A percentile compares a stretch with the other conserved stretches of the same genome.
These are phyloP conservation scores for Hymenoscyphus albidus DNA, from an alignment of 2,329 filamentous ascomycete species.

Conservation along the genomic window DNA sequence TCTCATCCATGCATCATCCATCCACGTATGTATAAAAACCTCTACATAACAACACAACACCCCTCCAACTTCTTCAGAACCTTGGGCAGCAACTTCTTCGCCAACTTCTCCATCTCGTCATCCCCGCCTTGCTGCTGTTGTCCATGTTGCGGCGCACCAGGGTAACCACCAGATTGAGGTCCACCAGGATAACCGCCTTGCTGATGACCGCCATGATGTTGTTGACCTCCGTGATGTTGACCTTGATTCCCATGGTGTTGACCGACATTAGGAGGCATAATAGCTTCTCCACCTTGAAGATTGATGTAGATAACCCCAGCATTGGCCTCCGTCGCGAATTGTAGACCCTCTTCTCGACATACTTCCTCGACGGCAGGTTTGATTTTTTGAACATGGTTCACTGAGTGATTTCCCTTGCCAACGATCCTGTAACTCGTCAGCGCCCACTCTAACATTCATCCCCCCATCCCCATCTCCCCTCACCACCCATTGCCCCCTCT, in stretches of 20 bases:
- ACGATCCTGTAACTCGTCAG: conserved; percentile 63
- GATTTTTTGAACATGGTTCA: conserved; percentile 81
- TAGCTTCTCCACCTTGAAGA: conserved; percentile 66
- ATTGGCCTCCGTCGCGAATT: conserved; percentile 84
- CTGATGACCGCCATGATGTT: conserved; percentile 45
- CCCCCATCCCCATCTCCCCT: no score
- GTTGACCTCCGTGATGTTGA: conserved; percentile 43
- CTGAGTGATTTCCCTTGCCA: conserved; percentile 87
- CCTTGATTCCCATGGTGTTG: conserved; percentile 37
- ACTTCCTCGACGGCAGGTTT: conserved; percentile 91
- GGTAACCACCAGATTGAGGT: conserved; percentile 18
- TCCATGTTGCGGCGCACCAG: conserved; percentile 18
- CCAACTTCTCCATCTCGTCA: conserved; percentile 35
- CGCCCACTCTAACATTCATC: background rate
- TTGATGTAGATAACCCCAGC: conserved; percentile 86
- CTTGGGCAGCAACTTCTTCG: conserved; percentile 32
- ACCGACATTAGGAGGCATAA: conserved; percentile 42
- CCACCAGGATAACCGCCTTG: conserved; percentile 27
- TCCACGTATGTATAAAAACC: background rate
- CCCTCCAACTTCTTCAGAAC: conserved; percentile 33
- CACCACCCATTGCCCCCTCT: background rate
- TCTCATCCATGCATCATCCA: background rate
- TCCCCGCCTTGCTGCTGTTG: conserved; percentile 38
- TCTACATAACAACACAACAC: conserved; percentile 34
- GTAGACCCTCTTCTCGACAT: conserved; percentile 75